phyloP scores from a whole-genome alignment of 2,329 filamentous ascomycete genomes.

The Talaromyces sp. region DNA sequence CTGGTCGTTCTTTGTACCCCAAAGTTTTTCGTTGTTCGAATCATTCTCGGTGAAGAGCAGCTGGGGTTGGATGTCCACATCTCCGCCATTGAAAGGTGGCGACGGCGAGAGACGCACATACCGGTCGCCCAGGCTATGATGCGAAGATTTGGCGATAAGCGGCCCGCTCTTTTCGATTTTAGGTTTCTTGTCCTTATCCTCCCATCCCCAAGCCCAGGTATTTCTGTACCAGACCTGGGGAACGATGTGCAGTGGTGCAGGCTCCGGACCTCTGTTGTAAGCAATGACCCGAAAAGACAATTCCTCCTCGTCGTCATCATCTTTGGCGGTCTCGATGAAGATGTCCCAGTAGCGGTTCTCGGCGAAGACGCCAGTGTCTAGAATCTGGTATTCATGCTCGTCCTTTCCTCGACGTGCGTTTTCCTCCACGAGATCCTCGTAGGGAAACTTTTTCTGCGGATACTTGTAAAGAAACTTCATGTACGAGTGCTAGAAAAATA shows the following conservation, averaged over 20 bases:
- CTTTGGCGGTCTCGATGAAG: conserved; percentile 92
- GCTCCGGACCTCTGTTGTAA: conserved; percentile 89
- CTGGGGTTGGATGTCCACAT: conserved; percentile 77
- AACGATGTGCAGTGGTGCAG: conserved; percentile 85
- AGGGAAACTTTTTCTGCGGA: conserved; percentile 85
- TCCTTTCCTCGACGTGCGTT: conserved; percentile 70
- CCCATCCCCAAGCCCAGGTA: conserved; percentile 91
- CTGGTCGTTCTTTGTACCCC: conserved; percentile 69
- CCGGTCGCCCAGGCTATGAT: conserved; percentile 73
- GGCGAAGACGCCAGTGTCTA: conserved; percentile 82
- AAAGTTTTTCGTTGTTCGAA: conserved; percentile 75
- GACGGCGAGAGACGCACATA: conserved; percentile 85
- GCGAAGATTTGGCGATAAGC: conserved; percentile 67
- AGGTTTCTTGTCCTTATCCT: conserved; percentile 70
- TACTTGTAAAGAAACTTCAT: conserved; percentile 99
- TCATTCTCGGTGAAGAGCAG: conserved; percentile 95
- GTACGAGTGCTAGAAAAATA: conserved; percentile 69
- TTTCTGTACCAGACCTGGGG: conserved; percentile 97
- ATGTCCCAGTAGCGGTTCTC: conserved; percentile 95
- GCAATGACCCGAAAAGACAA: conserved; percentile 90
- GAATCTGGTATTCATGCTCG: conserved; percentile 85
- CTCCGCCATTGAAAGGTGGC: conserved; percentile 70
- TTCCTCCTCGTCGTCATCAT: conserved; percentile 84
- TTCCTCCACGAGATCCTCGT: conserved; percentile 78
- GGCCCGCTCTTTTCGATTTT: conserved; percentile 62